Evolutionary conservation across 2,329 filamentous ascomycete genomes (phyloP).

Genomic region (Paraphaeosphaeria minitans): DNA sequence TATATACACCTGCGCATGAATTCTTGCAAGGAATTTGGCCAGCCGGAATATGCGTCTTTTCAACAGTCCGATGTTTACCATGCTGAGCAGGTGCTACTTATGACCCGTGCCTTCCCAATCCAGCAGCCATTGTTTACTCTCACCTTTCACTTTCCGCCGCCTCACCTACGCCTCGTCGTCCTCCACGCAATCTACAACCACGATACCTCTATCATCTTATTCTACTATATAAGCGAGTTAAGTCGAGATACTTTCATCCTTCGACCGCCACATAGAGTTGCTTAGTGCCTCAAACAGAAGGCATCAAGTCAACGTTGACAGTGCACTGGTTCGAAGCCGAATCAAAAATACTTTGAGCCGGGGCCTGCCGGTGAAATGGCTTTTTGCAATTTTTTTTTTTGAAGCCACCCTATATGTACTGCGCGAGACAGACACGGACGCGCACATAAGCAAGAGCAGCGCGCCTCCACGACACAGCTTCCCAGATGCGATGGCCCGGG

Average conservation of each 20-base stretch:
- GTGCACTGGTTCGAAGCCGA: not conserved
- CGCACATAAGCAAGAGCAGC: too few relatives aligned
- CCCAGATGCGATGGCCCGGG: too few relatives aligned
- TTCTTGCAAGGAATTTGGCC: too few relatives aligned
- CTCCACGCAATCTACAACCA: not conserved
- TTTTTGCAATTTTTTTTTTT: not conserved
- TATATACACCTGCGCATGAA: too few relatives aligned
- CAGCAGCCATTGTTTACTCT: not conserved
- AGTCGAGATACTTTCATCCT: not conserved
- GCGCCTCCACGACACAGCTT: too few relatives aligned
- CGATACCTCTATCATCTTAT: not conserved
- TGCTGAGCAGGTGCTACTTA: too few relatives aligned
- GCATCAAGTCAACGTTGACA: not conserved
- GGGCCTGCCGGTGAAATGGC: not conserved
- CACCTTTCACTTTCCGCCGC: not conserved
- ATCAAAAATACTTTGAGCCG: not conserved
- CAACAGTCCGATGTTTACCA: too few relatives aligned
- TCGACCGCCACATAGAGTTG: not conserved
- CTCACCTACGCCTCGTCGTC: not conserved
- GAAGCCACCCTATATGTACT: too few relatives aligned
- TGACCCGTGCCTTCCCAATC: not conserved
- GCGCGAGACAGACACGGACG: too few relatives aligned
- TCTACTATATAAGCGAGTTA: not conserved
- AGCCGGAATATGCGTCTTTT: too few relatives aligned
- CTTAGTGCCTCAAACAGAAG: not conserved